Evolutionary conservation across 1,284 basidiomycete species (phyloP), one percentile per base, ranked within the genome.

Genomic region (Pterulicium gracile): DNA sequence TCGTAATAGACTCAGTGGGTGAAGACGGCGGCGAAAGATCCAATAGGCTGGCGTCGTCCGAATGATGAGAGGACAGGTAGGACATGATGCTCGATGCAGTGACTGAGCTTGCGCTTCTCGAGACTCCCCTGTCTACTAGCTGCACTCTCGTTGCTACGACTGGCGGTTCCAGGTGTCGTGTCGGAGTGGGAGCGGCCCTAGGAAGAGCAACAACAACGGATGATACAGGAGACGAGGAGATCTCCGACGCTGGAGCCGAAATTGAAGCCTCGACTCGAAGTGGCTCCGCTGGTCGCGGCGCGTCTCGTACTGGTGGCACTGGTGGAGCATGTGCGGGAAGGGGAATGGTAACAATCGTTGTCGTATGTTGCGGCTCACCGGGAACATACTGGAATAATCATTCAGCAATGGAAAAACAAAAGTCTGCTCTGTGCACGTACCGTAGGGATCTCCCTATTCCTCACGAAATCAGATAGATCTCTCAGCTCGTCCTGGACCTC

Each of bases 31-130:
- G 58, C 22, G 52, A 48, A 7, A 49, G 41, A 12, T 49, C 45
- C 5, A 45, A 14, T 14, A 3, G 20, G 40, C 46, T 43, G 39
- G 20, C 4, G 50, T 85, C 83, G 48, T 88, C 84, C 0, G 84
- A 87, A 52, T 87, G 79, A 52, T 82, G 79, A 7, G 85, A 87
- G 1, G 81, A 82, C 46, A 87, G 54, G 58, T 75, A 87, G 0
- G 81, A 84, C 23, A 70, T 58, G 21, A 66, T 70, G 44, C 73
- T 77, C n/a, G 64, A 67, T 12, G 74, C 72, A 50, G 73, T 75
- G 0, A 73, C 65, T 1, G 75, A 70, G 20, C 69, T 65, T 27
- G 69, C 63, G 27, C 27, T 32, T 32, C 27, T 7, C 27, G 27
- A 7, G 27, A 32, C n/a, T n/a, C n/a, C n/a, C n/a, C n/a, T n/a